Base-by-base conservation (phyloP, 208 protist genomes). In the Crithidia bombi region DNA sequence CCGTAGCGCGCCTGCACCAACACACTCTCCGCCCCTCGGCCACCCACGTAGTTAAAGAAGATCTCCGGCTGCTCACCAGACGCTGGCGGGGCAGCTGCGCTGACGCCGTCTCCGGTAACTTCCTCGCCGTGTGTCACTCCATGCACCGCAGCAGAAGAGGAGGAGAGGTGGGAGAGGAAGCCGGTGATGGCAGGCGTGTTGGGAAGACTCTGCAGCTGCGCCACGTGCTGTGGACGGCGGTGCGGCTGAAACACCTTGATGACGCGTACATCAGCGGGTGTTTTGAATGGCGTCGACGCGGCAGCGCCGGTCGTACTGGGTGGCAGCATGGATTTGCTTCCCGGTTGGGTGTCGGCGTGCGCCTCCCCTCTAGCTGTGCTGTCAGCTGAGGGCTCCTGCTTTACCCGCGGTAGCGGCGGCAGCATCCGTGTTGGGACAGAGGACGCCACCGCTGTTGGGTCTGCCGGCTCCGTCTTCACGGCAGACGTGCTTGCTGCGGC, bases 1-100 rank as follows among this genome's bases (percentile, higher is more conserved):
- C 90, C 90, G 75, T 92, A 95, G 30, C 81, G 81, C 0, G 87
- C 90, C 73, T 89, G 79, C 32, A 90, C 44, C 5, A 92, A 74
- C 10, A 79, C 65, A 65, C 86, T 91, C 41, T 87, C 84, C 5
- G 69, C 73, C 3, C 90, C 90, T 21, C 90, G 79, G 3, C 90
- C 90, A 5, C 81, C 85, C 0, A 92, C 76, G 46, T 76, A 75
- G 35, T 73, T 73, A 51, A 95, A 83, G 61, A 84, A 77, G 0
- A 93, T 69, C 59, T 95, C 87, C 36, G 69, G 77, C 50, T 89
- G 85, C 63, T 85, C 70, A 28, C 50, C 47, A 62, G 69, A 57
- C 62, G 69, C 41, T 41, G 44, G 46, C 30, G 58, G 28, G 44
- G 66, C 44, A 25, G 61, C n/a, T n/a, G n/a, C n/a, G n/a, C n/a